These are phyloP conservation scores for Gentiana dahurica DNA, from an alignment of 257 asterid genomes.

Conservation along the genomic window DNA sequence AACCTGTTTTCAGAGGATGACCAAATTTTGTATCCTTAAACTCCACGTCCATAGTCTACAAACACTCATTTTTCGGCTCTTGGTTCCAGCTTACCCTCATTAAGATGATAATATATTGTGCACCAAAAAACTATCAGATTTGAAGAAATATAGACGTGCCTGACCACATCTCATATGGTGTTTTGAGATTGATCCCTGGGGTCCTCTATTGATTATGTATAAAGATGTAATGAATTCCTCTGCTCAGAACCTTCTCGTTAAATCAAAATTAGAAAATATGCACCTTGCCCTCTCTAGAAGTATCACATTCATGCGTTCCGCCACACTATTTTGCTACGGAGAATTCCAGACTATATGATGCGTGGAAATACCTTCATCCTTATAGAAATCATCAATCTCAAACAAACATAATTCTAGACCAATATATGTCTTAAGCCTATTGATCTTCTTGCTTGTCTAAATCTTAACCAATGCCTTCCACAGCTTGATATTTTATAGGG, in stretches of 20 bases:
- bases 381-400: not conserved
- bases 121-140: not conserved
- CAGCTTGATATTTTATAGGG: not conserved
- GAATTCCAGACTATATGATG: too few relatives aligned
- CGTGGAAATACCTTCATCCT: too few relatives aligned
- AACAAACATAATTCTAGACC: not conserved
- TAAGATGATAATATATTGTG: not conserved
- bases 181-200: too few relatives aligned
- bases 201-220: not conserved
- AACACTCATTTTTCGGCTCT: too few relatives aligned
- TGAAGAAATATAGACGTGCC: not conserved
- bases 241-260: not conserved
- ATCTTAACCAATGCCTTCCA: slow-evolving; percentile 1
- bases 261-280: too few relatives aligned
- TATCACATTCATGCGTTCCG: not conserved
- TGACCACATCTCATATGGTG: not conserved
- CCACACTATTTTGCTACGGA: not conserved
- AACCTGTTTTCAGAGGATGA: not conserved
- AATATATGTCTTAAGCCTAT: not conserved
- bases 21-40: not conserved
- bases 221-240: not conserved
- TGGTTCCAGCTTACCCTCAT: too few relatives aligned
- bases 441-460: not conserved
- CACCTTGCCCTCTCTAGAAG: not conserved
- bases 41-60: not conserved